Conservation (phyloP, 495 filamentous ascomycete genomes). For the Thozetella sp. region DNA sequence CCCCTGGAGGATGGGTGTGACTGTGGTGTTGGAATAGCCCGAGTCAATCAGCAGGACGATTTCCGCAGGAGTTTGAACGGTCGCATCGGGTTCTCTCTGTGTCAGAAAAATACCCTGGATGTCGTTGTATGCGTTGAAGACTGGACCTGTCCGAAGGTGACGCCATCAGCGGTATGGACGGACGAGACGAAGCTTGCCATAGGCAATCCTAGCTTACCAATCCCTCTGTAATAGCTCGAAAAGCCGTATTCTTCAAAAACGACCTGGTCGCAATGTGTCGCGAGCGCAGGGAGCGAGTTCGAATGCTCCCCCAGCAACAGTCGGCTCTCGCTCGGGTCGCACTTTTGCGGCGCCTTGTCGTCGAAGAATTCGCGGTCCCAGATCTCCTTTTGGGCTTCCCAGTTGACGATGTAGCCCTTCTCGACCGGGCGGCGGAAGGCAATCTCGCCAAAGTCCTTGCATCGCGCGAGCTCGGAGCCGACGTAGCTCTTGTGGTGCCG, state of each 20-base stretch:
- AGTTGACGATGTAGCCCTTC: slow-evolving; percentile 94
- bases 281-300: slow-evolving; percentile 79
- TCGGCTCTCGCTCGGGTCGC: slow-evolving; percentile 79
- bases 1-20: slow-evolving; percentile 83
- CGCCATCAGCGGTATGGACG: slow-evolving; percentile 7
- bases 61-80: slow-evolving; percentile 64
- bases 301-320: slow-evolving; percentile 87
- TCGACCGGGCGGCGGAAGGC: slow-evolving; percentile 88
- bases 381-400: slow-evolving; percentile 94
- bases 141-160: slow-evolving; percentile 41
- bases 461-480: slow-evolving; percentile 77
- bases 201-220: slow-evolving; percentile 55
- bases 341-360: slow-evolving; percentile 63
- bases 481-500: slow-evolving; percentile 78
- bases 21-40: slow-evolving; percentile 92
- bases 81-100: slow-evolving; percentile 37
- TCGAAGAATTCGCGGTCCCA: slow-evolving; percentile 93
- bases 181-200: neutral
- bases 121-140: slow-evolving; percentile 86
- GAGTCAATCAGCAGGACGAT: slow-evolving; percentile 86
- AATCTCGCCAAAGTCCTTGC: slow-evolving; percentile 88
- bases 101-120: slow-evolving; percentile 63
- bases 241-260: slow-evolving; percentile 99
- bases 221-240: slow-evolving; percentile 74
- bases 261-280: slow-evolving; percentile 92